Percentiles rank a stretch among this genome's conserved stretches.
Conservation (phyloP, 1,139 yeast species). For the Pneumocystis jirovecii region DNA sequence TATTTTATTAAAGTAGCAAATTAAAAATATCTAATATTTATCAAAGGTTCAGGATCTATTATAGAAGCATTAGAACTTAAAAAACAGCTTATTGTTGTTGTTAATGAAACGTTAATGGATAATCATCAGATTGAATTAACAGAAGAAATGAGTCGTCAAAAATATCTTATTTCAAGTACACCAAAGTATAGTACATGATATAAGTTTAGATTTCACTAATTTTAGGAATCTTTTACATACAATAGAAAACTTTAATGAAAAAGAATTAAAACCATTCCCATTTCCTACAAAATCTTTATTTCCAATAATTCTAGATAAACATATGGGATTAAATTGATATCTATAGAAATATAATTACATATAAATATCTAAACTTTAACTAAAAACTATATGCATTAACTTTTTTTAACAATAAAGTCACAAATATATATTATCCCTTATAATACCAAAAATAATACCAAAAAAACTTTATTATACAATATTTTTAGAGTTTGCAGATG, state of each 20-base stretch:
- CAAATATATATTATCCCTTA: no score
- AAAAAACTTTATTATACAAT: no score
- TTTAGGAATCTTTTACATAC: not conserved
- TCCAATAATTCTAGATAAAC: not conserved
- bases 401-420: no score
- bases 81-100: conserved; percentile 44
- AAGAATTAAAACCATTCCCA: not conserved
- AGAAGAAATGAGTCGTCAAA: conserved; percentile 31
- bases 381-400: no score
- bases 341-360: not conserved
- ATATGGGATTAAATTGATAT: not conserved
- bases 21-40: not conserved
- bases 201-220: not conserved
- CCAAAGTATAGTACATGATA: conserved; percentile 4
- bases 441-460: not conserved
- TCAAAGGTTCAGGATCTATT: conserved; percentile 69
- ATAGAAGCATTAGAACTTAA: conserved; percentile 47
- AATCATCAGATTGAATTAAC: conserved; percentile 82
- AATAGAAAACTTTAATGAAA: not conserved
- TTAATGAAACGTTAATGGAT: conserved; percentile 62
- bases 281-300: not conserved
- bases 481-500: not conserved
- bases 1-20: not conserved
- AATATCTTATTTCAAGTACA: conserved; percentile 21
- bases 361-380: not conserved